Evolutionary conservation across 495 filamentous ascomycete genomes (phyloP), one percentile per base, ranked within the genome.

Genomic region (Achaetomiella virescens): DNA sequence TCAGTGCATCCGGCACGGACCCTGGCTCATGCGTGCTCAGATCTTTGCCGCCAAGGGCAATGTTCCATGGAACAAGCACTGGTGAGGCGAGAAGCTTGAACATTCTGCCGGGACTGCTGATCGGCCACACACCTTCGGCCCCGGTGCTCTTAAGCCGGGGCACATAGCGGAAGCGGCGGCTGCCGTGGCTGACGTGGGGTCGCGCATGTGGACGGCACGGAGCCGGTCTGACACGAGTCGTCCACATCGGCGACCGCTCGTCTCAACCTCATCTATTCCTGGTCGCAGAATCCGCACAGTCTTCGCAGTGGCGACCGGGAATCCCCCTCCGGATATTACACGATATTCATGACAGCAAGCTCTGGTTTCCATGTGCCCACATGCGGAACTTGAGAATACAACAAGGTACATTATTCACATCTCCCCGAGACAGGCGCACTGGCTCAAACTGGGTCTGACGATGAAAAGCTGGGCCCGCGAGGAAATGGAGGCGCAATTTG

Each of bases 11-110:
- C 25, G 54, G 49, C 47, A 36, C 48, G 47, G 44, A 29, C 48
- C 40, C 46, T 17, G 47, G 57, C 48, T 59, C 46, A 24, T 25
- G 20, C 35, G 11, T 3, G 5, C 33, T 59, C 62, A n/a, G 56
- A 65, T 65, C 62, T 49, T 62, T 65, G 21, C 62, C 49, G 17
- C 27, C 31, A 58, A 53, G 31, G 53, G 62, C 49, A 60, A 59
- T 44, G 43, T 22, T 37, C 25, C 25, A 60, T 18, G 37, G 36
- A 57, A 59, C 48, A 29, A 61, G 51, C 49, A 46, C 22, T 27
- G 53, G 44, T 36, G 15, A n/a, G n/a, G 24, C 27, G 25, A 38
- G 47, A 44, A 56, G 55, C 38, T 54, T 25, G 41, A 48, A 48
- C 55, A 25, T 24, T n/a, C 38, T 38, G 40, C 47, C 35, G 42